Evolutionary conservation across 139 green algal species (phyloP), one percentile per base, ranked within the genome.

Genomic region (Auxenochlorella protothecoides): DNA sequence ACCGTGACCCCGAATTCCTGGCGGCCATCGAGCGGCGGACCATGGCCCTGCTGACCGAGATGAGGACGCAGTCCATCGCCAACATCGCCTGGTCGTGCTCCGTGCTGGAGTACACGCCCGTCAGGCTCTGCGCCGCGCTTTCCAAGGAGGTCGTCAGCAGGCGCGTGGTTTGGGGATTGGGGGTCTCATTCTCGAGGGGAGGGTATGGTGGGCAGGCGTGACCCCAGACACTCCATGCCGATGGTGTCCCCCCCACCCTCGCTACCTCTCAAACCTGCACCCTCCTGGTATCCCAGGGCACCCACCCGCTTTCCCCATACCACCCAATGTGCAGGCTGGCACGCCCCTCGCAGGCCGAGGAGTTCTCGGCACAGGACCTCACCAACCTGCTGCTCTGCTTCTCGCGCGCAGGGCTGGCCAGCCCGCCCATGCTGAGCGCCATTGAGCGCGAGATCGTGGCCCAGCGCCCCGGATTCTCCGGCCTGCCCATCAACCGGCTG

Each of bases 71-170:
- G 65, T 73, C 76, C 2, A 55, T 87, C 59, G 72, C 73, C 53
- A 87, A 87, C 65, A 75, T 76, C 53, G 55, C 84, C 44, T 87
- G 80, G 80, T 76, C 66, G 52, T 83, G 60, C 66, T 68, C 59
- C 69, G 68, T 69, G 54, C 60, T 87, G 68, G 75, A 69, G 53
- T 63, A 80, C 15, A 84, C 75, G 16, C 69, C 81, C 10, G 61
- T 81, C 53, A 61, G 68, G 14, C 62, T 86, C 9, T 74, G 83
- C 64, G 59, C 70, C 3, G 72, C 74, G 12, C 72, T 74, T 7
- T 72, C 81, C 0, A 60, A 66, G 3, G 72, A 81, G 63, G 69
- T 78, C 11, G 57, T 79, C 9, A 62, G 65, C 8, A 68, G 69
- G 55, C 68, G 66, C 2, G 72, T 14, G 15, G 12, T 13, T 6